A percentile compares a stretch with the other conserved stretches of the same genome.
These are phyloP conservation scores for Entophlyctis helioformis DNA, from an alignment of 192 early-diverging fungal species.

Conservation along the genomic window DNA sequence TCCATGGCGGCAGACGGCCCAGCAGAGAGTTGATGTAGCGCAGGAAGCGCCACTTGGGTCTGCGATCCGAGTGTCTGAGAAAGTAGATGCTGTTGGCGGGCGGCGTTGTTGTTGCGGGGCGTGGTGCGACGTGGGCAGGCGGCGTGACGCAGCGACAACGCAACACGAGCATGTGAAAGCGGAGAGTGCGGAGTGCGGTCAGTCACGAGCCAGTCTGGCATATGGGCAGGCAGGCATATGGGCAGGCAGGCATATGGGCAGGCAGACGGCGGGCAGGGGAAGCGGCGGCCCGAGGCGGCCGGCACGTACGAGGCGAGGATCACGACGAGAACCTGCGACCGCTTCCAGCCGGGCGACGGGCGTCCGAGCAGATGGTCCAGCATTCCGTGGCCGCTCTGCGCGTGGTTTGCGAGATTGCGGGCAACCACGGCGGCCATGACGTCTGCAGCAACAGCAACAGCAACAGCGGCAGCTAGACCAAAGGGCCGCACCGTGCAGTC, in stretches of 20 bases:
- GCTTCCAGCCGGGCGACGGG: slow-evolving; percentile 78
- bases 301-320: slow-evolving; percentile 28
- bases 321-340: slow-evolving; percentile 57
- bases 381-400: slow-evolving; percentile 33
- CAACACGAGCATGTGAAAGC: not conserved
- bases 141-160: not conserved
- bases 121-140: slow-evolving; percentile 6
- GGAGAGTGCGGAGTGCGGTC: not conserved
- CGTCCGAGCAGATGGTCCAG: slow-evolving; percentile 84
- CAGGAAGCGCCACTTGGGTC: slow-evolving; percentile 5
- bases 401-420: too few species aligned
- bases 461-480: too few species aligned
- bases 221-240: not conserved
- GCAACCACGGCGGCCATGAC: too few species aligned
- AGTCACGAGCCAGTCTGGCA: not conserved
- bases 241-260: not conserved
- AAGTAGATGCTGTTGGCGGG: not conserved
- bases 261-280: not conserved
- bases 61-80: slow-evolving; percentile 2
- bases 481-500: too few species aligned
- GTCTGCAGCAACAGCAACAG: too few species aligned
- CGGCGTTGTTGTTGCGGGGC: not conserved
- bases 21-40: not conserved
- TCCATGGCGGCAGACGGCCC: slow-evolving; percentile 55
- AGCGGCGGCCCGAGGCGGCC: not conserved